These are phyloP conservation scores for Populus ilicifolia DNA, from an alignment of 345 rosid species.

Conservation along the genomic window DNA sequence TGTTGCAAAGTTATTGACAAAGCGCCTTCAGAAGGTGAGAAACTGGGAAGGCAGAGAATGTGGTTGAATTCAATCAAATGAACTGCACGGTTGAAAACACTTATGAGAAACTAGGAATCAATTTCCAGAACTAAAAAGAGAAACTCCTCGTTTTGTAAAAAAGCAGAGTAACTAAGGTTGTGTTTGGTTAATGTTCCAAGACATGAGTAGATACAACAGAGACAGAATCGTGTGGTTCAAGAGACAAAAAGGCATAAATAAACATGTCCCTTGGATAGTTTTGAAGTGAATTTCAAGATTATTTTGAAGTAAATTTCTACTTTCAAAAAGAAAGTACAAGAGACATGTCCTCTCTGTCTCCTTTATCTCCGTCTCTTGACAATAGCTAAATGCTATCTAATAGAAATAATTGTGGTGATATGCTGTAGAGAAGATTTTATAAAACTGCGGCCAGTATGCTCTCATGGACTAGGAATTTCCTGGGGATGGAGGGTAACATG, in stretches of 20 bases:
- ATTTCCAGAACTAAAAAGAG: background rate
- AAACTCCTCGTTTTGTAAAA: background rate
- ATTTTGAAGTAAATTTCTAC: too few relatives aligned
- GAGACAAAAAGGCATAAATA: too few relatives aligned
- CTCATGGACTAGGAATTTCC: background rate
- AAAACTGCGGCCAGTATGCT: background rate
- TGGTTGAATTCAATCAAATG: background rate
- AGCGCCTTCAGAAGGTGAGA: conserved; percentile 8
- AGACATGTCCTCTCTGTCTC: too few relatives aligned
- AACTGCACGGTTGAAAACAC: conserved; percentile 1
- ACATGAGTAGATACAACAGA: too few relatives aligned
- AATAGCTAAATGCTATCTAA: too few relatives aligned
- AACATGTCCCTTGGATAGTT: too few relatives aligned
- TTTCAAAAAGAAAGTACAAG: too few relatives aligned
- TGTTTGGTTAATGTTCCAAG: too few relatives aligned
- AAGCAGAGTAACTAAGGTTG: background rate
- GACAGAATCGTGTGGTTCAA: too few relatives aligned
- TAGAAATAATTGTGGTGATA: background rate
- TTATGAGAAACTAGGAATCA: background rate
- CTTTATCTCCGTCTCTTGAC: too few relatives aligned
- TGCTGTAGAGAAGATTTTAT: background rate
- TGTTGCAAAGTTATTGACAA: conserved; percentile 1
- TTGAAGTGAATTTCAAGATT: too few relatives aligned
- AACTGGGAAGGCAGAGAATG: background rate
- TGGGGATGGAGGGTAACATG: background rate